Conservation (phyloP, 2,329 filamentous ascomycete species). For the Fusarium floridanum region DNA sequence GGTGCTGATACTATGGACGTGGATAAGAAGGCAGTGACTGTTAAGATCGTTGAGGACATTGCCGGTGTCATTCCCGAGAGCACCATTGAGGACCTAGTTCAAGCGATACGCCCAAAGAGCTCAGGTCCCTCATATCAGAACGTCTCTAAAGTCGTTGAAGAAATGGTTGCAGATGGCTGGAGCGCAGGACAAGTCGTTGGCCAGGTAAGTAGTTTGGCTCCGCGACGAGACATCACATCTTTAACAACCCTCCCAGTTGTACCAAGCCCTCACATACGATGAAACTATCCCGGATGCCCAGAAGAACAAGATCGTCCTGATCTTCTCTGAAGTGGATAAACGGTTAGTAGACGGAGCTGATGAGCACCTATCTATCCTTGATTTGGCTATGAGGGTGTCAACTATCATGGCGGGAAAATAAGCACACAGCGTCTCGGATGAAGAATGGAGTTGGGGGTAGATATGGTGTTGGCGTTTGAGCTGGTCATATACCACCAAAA, state of each 20-base stretch:
- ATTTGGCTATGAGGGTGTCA: conserved; percentile 85
- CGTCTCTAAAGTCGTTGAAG: conserved; percentile 84
- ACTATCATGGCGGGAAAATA: conserved; percentile 71
- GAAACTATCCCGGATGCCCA: conserved; percentile 86
- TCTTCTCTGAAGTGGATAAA: conserved; percentile 97
- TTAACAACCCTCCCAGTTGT: conserved; percentile 68
- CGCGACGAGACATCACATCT: neutral
- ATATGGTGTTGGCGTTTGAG: conserved; percentile 42
- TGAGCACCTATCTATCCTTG: conserved; percentile 91
- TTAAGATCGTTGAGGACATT: conserved; percentile 90
- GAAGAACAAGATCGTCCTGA: conserved; percentile 89
- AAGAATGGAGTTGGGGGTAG: conserved; percentile 42
- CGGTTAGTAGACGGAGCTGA: conserved; percentile 93
- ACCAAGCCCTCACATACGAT: conserved; percentile 85
- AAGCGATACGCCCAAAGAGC: conserved; percentile 80
- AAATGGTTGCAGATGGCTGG: conserved; percentile 97
- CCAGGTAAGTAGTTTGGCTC: conserved; percentile 67
- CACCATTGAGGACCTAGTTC: conserved; percentile 78
- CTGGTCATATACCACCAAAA: conserved; percentile 35
- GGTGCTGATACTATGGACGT: conserved; percentile 73
- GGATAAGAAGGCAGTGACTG: conserved; percentile 74
- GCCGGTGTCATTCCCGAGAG: conserved; percentile 88
- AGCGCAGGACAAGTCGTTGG: conserved; percentile 89
- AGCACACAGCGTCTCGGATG: conserved; percentile 21
- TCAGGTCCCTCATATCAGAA: conserved; percentile 76